Evolutionary conservation across 148 eudicot genomes (phyloP), one percentile per base, ranked within the genome.

Genomic region (Rhododendron mucronatum): DNA sequence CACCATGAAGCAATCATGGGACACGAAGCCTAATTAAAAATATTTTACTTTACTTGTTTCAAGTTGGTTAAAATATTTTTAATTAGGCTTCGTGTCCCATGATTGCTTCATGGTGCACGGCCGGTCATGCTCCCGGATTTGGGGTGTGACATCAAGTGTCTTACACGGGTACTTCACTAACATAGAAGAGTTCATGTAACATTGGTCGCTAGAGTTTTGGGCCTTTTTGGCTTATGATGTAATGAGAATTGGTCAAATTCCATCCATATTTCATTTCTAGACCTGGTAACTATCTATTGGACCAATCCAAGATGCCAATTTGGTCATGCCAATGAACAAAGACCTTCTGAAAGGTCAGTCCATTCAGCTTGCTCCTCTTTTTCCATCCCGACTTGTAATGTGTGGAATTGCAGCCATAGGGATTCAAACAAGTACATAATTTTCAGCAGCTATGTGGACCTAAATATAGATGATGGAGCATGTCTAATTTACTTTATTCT

Each of bases 261-360:
- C 35, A 28, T 23, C 3, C 48, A 11, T 47, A 3, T 78, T 78
- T 47, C 35, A 28, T 44, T 78, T 78, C 14, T 45, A 65, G 73
- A 65, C 73, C 0, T 71, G 76, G 74, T 30, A 71, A 71, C 18
- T 15, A 30, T 30, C 20, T 30, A 71, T 71, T 30, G 76, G 18
- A 71, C 76, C 18, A 71, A 13, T 79, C 30, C 28, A 82, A 37
- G 47, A 37, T 82, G 67, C 69, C 84, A 82, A 59, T 67, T 82
- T 82, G 45, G 28, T 21, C 11, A 57, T 82, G 73, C 35, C 50
- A 82, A 39, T 13, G 63, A n/a, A 63, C 12, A 41, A 80, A 50
- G 41, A 35, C 20, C 61, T 80, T 35, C 45, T 55, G 83, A 44
- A 63, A 44, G 75, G 14, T 41, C 39, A 11, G 11, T 35, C 55